A percentile compares a stretch with the other conserved stretches of the same genome.
phyloP scores from a whole-genome alignment of 2,329 filamentous ascomycete genomes.

The Pezicula neosporulosa region DNA sequence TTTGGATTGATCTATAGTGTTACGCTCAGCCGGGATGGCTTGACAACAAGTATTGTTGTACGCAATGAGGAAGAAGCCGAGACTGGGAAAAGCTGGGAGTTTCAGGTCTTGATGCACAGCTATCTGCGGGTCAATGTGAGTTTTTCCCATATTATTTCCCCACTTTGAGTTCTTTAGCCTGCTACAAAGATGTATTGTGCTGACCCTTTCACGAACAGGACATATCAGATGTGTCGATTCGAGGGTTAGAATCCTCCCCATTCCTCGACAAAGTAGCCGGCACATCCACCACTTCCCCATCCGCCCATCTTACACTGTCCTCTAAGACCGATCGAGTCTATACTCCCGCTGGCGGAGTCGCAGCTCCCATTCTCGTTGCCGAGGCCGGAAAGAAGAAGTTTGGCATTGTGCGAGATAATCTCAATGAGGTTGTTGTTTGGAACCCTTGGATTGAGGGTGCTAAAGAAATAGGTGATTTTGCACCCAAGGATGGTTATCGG shows the following conservation, averaged over 20 bases:
- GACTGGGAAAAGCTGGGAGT: constrained; percentile 68
- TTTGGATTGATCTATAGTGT: constrained; percentile 95
- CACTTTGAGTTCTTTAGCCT: background rate
- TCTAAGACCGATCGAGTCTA: constrained; percentile 89
- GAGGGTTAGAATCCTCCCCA: constrained; percentile 70
- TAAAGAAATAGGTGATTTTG: constrained; percentile 78
- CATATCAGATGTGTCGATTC: constrained; percentile 68
- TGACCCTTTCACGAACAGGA: constrained; percentile 51
- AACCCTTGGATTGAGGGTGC: constrained; percentile 93
- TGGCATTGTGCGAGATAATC: constrained; percentile 76
- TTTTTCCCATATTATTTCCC: constrained; percentile 8
- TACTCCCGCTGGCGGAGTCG: constrained; percentile 61
- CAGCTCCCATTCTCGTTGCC: constrained; percentile 53
- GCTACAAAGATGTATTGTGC: background rate
- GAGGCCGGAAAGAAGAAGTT: constrained; percentile 63
- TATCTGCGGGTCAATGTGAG: constrained; percentile 80
- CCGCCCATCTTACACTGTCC: constrained; percentile 60
- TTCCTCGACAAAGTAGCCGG: constrained; percentile 83
- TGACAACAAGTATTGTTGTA: constrained; percentile 81
- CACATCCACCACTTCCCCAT: constrained; percentile 61
- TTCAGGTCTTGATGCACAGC: constrained; percentile 87
- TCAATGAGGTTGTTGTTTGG: constrained; percentile 91
- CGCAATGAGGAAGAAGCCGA: constrained; percentile 72
- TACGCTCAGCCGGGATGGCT: constrained; percentile 68
- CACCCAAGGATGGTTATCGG: constrained; percentile 84